Base-by-base conservation (phyloP, 441 rosid genomes). In the Corymbia citriodora region DNA sequence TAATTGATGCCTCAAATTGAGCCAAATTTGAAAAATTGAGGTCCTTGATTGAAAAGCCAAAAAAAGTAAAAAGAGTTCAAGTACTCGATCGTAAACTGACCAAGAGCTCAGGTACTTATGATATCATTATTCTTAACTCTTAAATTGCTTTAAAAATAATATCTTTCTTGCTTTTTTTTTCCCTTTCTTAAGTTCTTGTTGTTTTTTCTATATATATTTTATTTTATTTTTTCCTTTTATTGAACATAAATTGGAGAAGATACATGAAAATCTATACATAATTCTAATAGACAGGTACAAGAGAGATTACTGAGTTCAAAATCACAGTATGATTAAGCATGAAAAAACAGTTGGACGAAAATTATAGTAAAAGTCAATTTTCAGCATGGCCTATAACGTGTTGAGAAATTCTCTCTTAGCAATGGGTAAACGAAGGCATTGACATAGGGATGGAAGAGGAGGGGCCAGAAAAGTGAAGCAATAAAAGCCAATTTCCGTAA, bases 301-400 rank as follows among this genome's bases (percentile, higher is more conserved):
- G 27, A 55, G 59, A 55, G 1, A 55, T 55, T 55, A 55, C 27
- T 55, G 11, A 55, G 9, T 3, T 23, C 19, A 55, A 55, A 55
- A 55, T 3, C 59, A 55, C 27, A 55, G 27, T 55, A 55, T 1
- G 27, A 55, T 55, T 55, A 55, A 55, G 59, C 25, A 55, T 19
- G 11, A 55, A 55, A 55, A 55, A 4, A 40, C 45, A 55, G 11
- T 55, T 55, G 0, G 27, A 55, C 29, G 3, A 25, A 59, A 59
- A 2, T 0, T 59, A 15, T 18, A 55, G 65, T 23, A 10, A 0
- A 1, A 18, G 7, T 10, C n/a, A 25, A 25, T 59, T 59, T 25
- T 59, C 5, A 59, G 65, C 65, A 59, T 59, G 65, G 0, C n/a
- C 0, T 2, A 1, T 10, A 59, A 59, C n/a, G 2, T 1, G 0